phyloP scores from a whole-genome alignment of 805 yeast species.

The Candida nemodendra region DNA sequence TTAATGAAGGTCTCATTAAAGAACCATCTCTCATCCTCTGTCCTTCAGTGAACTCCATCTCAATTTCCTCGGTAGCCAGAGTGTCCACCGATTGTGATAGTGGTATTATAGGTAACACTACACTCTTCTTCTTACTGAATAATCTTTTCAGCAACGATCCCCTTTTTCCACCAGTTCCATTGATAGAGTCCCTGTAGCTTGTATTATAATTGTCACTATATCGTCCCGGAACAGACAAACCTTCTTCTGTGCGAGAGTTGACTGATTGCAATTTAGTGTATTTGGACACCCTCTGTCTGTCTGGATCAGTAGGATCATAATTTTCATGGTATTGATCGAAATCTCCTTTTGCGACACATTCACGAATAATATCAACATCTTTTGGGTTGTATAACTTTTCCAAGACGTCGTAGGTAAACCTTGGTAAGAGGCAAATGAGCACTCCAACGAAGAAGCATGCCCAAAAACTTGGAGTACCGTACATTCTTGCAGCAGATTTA shows the following conservation, averaged over 20 bases:
- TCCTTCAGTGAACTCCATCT: constrained; percentile 39
- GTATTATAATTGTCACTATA: no score
- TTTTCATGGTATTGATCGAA: constrained; percentile 62
- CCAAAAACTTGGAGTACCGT: constrained; percentile 66
- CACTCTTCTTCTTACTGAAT: constrained; percentile 27
- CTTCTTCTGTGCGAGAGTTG: constrained; percentile 23
- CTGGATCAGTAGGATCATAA: constrained; percentile 81
- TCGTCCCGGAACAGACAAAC: constrained; percentile 13
- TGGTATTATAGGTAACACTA: constrained; percentile 32
- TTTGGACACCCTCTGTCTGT: constrained; percentile 51
- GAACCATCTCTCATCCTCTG: constrained; percentile 26
- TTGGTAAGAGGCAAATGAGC: constrained; percentile 61
- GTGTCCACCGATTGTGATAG: constrained; percentile 35
- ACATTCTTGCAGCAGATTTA: constrained; percentile 62
- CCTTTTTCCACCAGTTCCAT: constrained; percentile 36
- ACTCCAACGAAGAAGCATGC: constrained; percentile 65
- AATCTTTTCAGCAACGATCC: constrained; percentile 39
- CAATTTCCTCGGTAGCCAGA: constrained; percentile 50
- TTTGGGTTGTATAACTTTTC: constrained; percentile 55
- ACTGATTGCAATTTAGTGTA: constrained; percentile 36
- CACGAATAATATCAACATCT: constrained; percentile 73
- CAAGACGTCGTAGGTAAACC: constrained; percentile 59
- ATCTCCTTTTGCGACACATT: constrained; percentile 65
- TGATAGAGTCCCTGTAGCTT: constrained; percentile 34
- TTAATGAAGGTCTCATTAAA: constrained; percentile 32